These are phyloP conservation scores for Nemania diffusa DNA, from an alignment of 2,329 filamentous ascomycete species.

Conservation along the genomic window DNA sequence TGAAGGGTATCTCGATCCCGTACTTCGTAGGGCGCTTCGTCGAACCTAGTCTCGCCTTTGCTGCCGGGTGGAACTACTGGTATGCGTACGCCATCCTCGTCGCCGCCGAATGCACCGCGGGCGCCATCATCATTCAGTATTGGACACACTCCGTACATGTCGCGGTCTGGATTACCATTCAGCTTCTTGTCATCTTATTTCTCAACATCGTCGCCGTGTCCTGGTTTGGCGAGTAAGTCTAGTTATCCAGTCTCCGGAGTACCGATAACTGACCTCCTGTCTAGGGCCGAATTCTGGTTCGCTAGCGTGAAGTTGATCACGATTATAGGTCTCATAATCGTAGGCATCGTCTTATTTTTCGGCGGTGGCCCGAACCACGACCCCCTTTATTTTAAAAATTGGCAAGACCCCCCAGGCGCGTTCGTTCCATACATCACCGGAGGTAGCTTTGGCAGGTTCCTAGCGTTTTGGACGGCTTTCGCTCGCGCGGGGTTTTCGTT, in stretches of 20 bases:
- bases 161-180: slow-evolving; percentile 69
- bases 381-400: slow-evolving; percentile 62
- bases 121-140: slow-evolving; percentile 68
- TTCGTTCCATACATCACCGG: slow-evolving; percentile 60
- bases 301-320: slow-evolving; percentile 69
- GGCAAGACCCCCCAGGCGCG: slow-evolving; percentile 56
- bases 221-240: slow-evolving; percentile 64
- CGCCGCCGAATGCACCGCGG: slow-evolving; percentile 67
- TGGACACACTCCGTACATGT: slow-evolving; percentile 64
- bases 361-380: slow-evolving; percentile 64
- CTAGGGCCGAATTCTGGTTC: slow-evolving; percentile 67
- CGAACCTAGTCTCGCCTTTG: slow-evolving; percentile 66
- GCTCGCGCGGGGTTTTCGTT: slow-evolving; percentile 70
- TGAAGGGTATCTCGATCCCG: slow-evolving; percentile 66
- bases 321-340: slow-evolving; percentile 66
- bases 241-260: too few relatives aligned
- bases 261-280: slow-evolving; percentile 8
- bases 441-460: slow-evolving; percentile 63
- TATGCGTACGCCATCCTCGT: slow-evolving; percentile 69
- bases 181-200: slow-evolving; percentile 63
- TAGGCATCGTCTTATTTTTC: slow-evolving; percentile 66
- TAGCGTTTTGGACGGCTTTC: slow-evolving; percentile 68
- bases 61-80: slow-evolving; percentile 70
- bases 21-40: slow-evolving; percentile 67
- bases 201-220: slow-evolving; percentile 68